Conservation (phyloP, 2,329 filamentous ascomycete genomes). For the Grosmannia clavigera region DNA sequence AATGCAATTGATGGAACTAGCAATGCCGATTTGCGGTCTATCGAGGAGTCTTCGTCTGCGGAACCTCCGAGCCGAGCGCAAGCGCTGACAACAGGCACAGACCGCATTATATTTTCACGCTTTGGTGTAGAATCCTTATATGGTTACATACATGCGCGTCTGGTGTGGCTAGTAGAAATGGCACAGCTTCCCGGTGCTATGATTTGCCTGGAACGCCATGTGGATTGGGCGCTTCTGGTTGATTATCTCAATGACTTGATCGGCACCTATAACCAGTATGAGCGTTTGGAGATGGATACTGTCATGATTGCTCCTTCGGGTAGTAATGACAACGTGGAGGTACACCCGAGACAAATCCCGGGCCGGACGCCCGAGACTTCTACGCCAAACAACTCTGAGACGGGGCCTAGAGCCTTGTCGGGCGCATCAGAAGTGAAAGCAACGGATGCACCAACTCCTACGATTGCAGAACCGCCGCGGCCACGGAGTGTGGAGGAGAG, state of each 20-base stretch:
- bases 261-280: slow-evolving; percentile 14
- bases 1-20: neutral
- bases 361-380: no score
- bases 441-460: neutral
- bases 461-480: neutral
- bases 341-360: no score
- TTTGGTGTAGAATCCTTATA: slow-evolving; percentile 46
- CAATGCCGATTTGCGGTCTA: neutral
- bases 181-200: slow-evolving; percentile 28
- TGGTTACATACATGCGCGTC: slow-evolving; percentile 48
- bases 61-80: neutral
- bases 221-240: slow-evolving; percentile 27
- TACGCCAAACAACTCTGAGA: neutral
- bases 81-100: slow-evolving; percentile 28
- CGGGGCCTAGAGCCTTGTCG: no score
- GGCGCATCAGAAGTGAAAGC: no score
- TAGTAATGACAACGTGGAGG: neutral
- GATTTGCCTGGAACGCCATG: slow-evolving; percentile 26
- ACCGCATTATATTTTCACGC: slow-evolving; percentile 34
- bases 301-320: neutral
- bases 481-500: slow-evolving; percentile 25
- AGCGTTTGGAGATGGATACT: slow-evolving; percentile 23
- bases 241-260: slow-evolving; percentile 25
- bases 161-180: slow-evolving; percentile 45
- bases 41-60: neutral